These are phyloP conservation scores for Mikania micrantha DNA, from an alignment of 129 eudicot genomes.

Conservation along the genomic window DNA sequence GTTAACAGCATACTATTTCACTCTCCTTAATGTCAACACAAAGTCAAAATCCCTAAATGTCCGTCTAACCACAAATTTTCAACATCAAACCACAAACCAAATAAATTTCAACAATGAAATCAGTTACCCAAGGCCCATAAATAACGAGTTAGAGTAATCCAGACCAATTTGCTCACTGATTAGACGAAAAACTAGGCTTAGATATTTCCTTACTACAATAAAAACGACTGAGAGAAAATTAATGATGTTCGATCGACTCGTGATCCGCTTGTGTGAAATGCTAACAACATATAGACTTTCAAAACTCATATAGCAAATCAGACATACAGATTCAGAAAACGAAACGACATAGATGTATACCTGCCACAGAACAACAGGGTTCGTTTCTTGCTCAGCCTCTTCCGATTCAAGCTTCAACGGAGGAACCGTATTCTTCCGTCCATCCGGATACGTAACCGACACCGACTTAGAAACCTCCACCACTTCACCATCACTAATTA, in stretches of 20 bases:
- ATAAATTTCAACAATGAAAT: not conserved
- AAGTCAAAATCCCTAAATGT: slow-evolving; percentile 5
- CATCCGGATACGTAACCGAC: slow-evolving; percentile 34
- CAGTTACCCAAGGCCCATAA: not conserved
- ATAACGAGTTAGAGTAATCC: not conserved
- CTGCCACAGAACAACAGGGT: slow-evolving; percentile 78
- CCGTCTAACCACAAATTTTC: not conserved
- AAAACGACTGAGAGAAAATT: not conserved
- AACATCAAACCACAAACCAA: not conserved
- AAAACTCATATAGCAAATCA: not conserved
- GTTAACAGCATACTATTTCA: not conserved
- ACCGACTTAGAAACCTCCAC: slow-evolving; percentile 27
- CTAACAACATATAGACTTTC: not conserved
- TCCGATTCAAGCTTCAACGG: slow-evolving; percentile 60
- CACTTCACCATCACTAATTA: slow-evolving; percentile 13
- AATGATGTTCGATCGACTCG: slow-evolving; percentile 6
- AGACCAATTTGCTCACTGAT: not conserved
- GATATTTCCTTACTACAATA: not conserved
- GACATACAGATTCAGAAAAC: not conserved
- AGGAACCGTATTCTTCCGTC: slow-evolving; percentile 14
- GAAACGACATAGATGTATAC: slow-evolving; percentile 21
- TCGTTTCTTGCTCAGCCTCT: slow-evolving; percentile 39
- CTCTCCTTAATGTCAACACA: not conserved
- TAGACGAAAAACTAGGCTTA: not conserved
- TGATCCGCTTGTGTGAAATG: not conserved